A percentile compares a stretch with the other conserved stretches of the same genome.
These are phyloP conservation scores for Circinella umbellata DNA, from an alignment of 371 early-diverging fungal species.

Conservation along the genomic window DNA sequence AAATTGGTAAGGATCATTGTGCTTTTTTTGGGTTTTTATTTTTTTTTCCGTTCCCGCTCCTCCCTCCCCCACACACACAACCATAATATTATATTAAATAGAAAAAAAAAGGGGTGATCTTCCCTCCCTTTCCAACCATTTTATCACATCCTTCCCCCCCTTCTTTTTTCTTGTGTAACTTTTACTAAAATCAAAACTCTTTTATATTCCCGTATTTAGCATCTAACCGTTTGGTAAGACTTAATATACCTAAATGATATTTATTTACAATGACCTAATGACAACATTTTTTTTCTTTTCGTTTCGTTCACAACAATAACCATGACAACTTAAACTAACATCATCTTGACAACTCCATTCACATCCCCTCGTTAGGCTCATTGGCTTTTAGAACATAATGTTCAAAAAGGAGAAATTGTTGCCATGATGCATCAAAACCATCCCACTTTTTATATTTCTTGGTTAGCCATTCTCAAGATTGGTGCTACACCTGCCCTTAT, in stretches of 20 bases:
- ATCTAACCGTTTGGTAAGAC: constrained; percentile 24
- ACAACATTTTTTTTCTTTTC: too few species aligned
- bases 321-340: too few species aligned
- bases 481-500: constrained; percentile 39
- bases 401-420: constrained; percentile 32
- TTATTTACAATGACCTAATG: background rate
- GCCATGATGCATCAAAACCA: constrained; percentile 45
- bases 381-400: constrained; percentile 29
- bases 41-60: too few species aligned
- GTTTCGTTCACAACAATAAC: too few species aligned
- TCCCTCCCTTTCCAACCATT: background rate
- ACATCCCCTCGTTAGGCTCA: too few species aligned
- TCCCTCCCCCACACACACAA: too few species aligned
- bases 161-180: too few species aligned
- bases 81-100: too few species aligned
- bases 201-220: constrained; percentile 12
- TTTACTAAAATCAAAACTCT: constrained; percentile 5
- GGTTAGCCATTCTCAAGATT: constrained; percentile 38
- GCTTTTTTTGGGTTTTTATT: too few species aligned
- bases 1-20: constrained; percentile 36
- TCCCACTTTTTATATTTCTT: constrained; percentile 33
- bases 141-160: background rate
- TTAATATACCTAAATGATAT: background rate
- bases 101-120: background rate
- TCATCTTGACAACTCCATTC: too few species aligned